Evolutionary conservation across 768 basidiomycete species (phyloP).

Genomic region (Rubroboletus satanas): DNA sequence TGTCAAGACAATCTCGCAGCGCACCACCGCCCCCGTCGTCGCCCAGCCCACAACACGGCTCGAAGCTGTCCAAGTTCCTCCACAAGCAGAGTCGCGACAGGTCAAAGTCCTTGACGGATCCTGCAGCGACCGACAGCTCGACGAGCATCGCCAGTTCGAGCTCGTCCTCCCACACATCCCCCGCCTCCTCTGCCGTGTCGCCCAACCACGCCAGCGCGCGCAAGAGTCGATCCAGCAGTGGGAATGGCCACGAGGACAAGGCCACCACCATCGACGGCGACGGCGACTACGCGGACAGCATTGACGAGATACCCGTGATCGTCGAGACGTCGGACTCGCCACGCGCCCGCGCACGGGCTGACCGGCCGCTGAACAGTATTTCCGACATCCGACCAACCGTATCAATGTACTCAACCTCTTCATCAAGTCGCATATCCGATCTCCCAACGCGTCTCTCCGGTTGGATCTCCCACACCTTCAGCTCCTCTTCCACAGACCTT

Average conservation of each 20-base stretch:
- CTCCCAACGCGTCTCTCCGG: slow-evolving; percentile 73
- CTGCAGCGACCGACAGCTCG: slow-evolving; percentile 32
- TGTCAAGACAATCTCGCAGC: slow-evolving; percentile 48
- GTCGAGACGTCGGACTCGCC: slow-evolving; percentile 58
- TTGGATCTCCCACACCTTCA: slow-evolving; percentile 79
- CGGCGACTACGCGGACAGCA: slow-evolving; percentile 32
- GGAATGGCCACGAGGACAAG: slow-evolving; percentile 23
- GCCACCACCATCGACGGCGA: slow-evolving; percentile 18
- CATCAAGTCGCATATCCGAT: slow-evolving; percentile 55
- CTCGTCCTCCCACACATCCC: slow-evolving; percentile 32
- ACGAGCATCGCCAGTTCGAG: slow-evolving; percentile 41
- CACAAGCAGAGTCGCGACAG: slow-evolving; percentile 63
- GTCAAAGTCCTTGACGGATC: slow-evolving; percentile 48
- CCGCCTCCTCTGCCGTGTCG: slow-evolving; percentile 31
- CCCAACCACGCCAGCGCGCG: slow-evolving; percentile 20
- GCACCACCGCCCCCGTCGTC: slow-evolving; percentile 41
- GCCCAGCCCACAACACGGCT: slow-evolving; percentile 39
- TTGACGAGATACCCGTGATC: slow-evolving; percentile 60
- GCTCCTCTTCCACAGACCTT: slow-evolving; percentile 66
- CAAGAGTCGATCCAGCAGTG: slow-evolving; percentile 37
- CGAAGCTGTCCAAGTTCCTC: slow-evolving; percentile 65
- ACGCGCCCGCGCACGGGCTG: slow-evolving; percentile 51
- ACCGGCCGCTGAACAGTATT: slow-evolving; percentile 48
- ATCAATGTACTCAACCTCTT: slow-evolving; percentile 46
- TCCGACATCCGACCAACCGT: slow-evolving; percentile 42